Evolutionary conservation across 2,329 filamentous ascomycete genomes (phyloP), one percentile per base, ranked within the genome.

Genomic region (Fusarium agapanthi): DNA sequence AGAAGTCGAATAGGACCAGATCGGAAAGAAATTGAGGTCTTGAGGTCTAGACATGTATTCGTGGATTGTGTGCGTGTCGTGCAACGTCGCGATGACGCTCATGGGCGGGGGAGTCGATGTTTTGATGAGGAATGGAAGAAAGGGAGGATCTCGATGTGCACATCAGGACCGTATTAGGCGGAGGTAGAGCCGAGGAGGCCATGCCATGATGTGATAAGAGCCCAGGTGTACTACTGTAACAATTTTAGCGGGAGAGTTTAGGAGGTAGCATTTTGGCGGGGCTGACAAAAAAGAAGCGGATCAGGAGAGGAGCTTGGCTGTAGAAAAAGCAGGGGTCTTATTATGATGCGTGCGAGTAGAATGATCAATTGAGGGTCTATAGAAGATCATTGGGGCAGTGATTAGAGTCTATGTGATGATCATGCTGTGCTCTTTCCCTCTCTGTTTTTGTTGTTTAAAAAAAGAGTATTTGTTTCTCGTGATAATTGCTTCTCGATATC

Each of bases 271-370:
- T 72, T 69, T 65, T 72, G 60, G 71, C 67, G 71, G 71, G 71
- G 71, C 74, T 43, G 71, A 74, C 71, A 74, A 74, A 73, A 74
- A 74, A 72, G 67, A 74, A 73, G 67, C 58, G 59, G 67, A 61
- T 30, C 59, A 71, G 22, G 26, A 45, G 38, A 64, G 54, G 58
- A 60, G 43, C 37, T 22, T 44, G 54, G 65, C 30, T 14, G 44
- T 30, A 44, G 30, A 38, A 43, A 57, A 55, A 53, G 18, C 70
- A 67, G 66, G 70, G 66, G 43, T 62, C 47, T 45, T 40, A 22
- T 22, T 30, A 40, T 50, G 48, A 43, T 41, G 45, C 53, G 9
- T 24, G 43, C 34, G 32, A 34, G 22, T 16, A 50, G 64, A 68
- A n/a, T 53, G 38, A 51, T 68, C 43, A 63, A 69, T 69, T 68